Percentiles rank a stretch among this genome's conserved stretches.
Evolutionary conservation across 2,329 filamentous ascomycete species (phyloP).

Genomic region (Graphiopsis chlorocephala): DNA sequence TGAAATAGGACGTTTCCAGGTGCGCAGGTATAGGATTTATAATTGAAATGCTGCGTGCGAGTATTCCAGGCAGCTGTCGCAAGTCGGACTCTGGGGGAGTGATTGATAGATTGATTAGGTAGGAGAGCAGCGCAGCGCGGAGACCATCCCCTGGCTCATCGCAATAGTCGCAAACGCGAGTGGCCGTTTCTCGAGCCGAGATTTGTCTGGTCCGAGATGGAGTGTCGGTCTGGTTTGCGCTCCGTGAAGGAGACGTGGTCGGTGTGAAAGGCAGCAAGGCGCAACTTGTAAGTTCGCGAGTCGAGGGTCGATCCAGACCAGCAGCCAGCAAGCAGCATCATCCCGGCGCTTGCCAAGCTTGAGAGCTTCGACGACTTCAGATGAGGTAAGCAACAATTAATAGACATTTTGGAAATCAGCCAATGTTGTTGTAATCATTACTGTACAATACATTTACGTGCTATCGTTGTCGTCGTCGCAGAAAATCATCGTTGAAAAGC

Average conservation of each 20-base stretch:
- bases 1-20: neutral
- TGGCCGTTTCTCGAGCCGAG: neutral
- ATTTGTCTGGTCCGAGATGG: neutral
- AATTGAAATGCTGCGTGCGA: neutral
- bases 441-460: neutral
- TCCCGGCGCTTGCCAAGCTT: constrained; percentile 9
- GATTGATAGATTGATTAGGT: constrained; percentile 8
- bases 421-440: neutral
- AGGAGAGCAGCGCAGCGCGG: constrained; percentile 15
- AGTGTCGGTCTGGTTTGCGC: neutral
- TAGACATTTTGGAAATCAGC: neutral
- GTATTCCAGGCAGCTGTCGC: constrained; percentile 10
- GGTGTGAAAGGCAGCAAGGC: constrained; percentile 8
- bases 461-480: neutral
- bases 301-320: neutral
- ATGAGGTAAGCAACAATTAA: constrained; percentile 2
- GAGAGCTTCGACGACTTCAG: constrained; percentile 2
- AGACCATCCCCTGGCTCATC: constrained; percentile 14
- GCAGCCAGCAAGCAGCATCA: neutral
- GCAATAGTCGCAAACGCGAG: constrained; percentile 11
- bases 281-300: constrained; percentile 12
- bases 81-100: neutral
- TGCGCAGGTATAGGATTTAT: neutral
- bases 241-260: constrained; percentile 7
- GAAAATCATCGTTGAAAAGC: neutral